Evolutionary conservation across 495 filamentous ascomycete species (phyloP).

Genomic region (Xylona heveae): DNA sequence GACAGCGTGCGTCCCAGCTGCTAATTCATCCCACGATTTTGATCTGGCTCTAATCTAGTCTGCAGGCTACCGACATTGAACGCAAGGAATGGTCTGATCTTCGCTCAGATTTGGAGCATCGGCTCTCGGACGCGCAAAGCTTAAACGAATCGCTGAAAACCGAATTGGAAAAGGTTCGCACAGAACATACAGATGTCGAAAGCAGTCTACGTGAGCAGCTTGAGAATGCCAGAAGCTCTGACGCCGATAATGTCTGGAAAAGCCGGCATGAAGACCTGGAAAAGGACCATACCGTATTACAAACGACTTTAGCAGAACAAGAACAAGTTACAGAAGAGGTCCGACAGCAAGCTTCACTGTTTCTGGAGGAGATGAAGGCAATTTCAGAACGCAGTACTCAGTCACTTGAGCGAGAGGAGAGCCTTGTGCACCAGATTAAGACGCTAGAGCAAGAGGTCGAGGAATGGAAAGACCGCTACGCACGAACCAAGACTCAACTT

Average conservation of each 20-base stretch:
- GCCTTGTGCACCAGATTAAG: constrained; percentile 47
- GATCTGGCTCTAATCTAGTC: not conserved
- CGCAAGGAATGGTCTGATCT: constrained; percentile 53
- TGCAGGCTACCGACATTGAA: constrained; percentile 23
- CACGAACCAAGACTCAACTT: constrained; percentile 66
- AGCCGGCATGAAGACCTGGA: constrained; percentile 40
- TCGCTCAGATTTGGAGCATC: constrained; percentile 51
- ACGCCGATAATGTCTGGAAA: constrained; percentile 18
- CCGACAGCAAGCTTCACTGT: constrained; percentile 60
- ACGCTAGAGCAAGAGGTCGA: constrained; percentile 60
- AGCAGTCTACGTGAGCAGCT: constrained; percentile 42
- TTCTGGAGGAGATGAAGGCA: constrained; percentile 71
- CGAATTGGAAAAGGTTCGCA: constrained; percentile 52
- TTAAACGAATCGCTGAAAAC: constrained; percentile 54
- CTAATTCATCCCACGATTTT: not conserved
- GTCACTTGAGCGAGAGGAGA: constrained; percentile 65
- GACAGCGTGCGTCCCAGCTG: constrained; percentile 20
- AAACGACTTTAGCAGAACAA: constrained; percentile 47
- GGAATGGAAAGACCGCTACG: constrained; percentile 79
- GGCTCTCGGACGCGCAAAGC: constrained; percentile 55
- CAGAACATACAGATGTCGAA: constrained; percentile 41
- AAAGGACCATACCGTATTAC: constrained; percentile 49
- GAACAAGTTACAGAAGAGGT: constrained; percentile 71
- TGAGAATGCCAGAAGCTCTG: constrained; percentile 21
- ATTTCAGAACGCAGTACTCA: constrained; percentile 58